Base-by-base conservation (phyloP, 805 yeast genomes). In the Cyberlindnera maclurae region DNA sequence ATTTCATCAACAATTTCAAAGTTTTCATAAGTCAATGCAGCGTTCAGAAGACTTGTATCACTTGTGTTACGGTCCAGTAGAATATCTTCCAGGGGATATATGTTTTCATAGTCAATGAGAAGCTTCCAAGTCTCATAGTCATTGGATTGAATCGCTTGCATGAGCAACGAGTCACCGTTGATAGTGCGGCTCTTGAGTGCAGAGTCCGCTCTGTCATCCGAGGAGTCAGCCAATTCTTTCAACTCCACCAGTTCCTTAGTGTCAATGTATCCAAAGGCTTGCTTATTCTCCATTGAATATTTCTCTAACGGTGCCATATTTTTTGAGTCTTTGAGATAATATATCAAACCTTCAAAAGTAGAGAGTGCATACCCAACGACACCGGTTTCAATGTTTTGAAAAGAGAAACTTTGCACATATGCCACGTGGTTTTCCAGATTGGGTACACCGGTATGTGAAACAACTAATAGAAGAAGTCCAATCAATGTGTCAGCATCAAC, bases 401-500 rank as follows among this genome's bases (percentile, higher is more conserved):
- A 58, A 3, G 80, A 70, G 51, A 82, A 86, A 29, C 70, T 64
- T 44, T 77, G 75, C 36, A 88, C 70, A 54, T 85, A 87, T 33
- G 63, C 68, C 10, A 89, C 54, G 46, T 83, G 88, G 3, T 75
- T 70, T 46, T 75, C 80, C 18, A 87, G 54, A 48, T 79, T 61
- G 3, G 65, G 64, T 2, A 83, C 72, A 29, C 68, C 68, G 2
- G 93, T 68, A 38, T 82, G 75, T 9, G 78, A 68, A 1, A 88
- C 70, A 4, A 86, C 87, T 57, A 87, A 64, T 6, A 87, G 71
- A 44, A 89, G 61, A 33, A 89, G 62, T 1, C 88, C 80, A 4
- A 89, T 70, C 16, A 89, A 61, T 0, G 84, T 76, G 54, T 89
- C 97, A 0, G 97, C 97, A 59, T 82, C 89, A 6, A 85, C 65